These are phyloP conservation scores for Abortiporus biennis DNA, from an alignment of 1,284 basidiomycete species.

Conservation along the genomic window DNA sequence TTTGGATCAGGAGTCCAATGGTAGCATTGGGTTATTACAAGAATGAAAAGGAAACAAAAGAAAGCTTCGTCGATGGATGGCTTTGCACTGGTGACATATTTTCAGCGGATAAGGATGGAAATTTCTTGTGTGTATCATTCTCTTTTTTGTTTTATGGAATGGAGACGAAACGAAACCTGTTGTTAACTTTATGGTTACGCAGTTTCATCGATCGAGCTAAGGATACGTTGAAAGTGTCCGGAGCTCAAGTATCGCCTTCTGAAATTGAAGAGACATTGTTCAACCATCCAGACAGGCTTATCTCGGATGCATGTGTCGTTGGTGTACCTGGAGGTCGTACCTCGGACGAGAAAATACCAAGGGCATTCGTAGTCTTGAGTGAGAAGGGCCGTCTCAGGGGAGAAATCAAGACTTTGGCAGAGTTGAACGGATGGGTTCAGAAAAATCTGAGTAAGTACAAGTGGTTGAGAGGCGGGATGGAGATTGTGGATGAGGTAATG, in stretches of 20 bases:
- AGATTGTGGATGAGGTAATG: slow-evolving; percentile 41
- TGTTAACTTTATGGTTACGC: not conserved
- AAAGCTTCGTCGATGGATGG: slow-evolving; percentile 65
- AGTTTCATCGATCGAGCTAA: slow-evolving; percentile 59
- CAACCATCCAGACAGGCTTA: slow-evolving; percentile 47
- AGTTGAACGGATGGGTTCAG: slow-evolving; percentile 52
- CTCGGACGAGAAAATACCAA: slow-evolving; percentile 59
- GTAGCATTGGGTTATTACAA: slow-evolving; percentile 64
- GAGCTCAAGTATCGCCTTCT: slow-evolving; percentile 65
- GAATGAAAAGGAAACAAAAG: slow-evolving; percentile 54
- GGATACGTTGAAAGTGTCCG: slow-evolving; percentile 70
- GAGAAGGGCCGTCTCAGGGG: slow-evolving; percentile 41
- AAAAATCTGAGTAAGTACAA: slow-evolving; percentile 61
- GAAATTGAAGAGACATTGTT: slow-evolving; percentile 63
- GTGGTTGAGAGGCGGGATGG: slow-evolving; percentile 62
- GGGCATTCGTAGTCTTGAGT: slow-evolving; percentile 68
- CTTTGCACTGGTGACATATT: slow-evolving; percentile 66
- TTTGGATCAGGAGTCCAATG: slow-evolving; percentile 48
- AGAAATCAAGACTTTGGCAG: slow-evolving; percentile 31
- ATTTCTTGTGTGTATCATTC: slow-evolving; percentile 50
- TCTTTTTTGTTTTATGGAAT: not conserved
- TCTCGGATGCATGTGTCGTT: slow-evolving; percentile 57
- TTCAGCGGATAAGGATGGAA: slow-evolving; percentile 45
- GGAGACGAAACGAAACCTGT: not conserved
- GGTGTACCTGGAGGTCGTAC: slow-evolving; percentile 63